A percentile compares a stretch with the other conserved stretches of the same genome.
Conservation (phyloP, 139 green algal genomes). For the Micractinium conductrix region DNA sequence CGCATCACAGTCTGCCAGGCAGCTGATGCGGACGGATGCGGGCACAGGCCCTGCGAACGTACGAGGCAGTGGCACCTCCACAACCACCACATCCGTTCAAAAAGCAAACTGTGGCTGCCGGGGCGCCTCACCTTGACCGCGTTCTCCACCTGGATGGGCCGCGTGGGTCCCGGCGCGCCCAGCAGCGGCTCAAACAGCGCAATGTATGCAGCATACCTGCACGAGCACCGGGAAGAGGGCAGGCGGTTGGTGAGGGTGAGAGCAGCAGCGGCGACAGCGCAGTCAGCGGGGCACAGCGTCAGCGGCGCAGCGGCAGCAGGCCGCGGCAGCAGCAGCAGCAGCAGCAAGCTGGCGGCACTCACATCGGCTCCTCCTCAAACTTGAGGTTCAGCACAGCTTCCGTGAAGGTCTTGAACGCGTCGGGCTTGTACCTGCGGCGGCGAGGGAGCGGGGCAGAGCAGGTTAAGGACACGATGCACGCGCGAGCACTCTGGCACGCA, state of each 20-base stretch:
- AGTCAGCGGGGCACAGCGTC: too few species aligned
- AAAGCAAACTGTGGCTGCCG: too few species aligned
- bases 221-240: neutral
- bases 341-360: neutral
- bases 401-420: slow-evolving; percentile 88
- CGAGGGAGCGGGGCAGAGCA: neutral
- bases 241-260: too few species aligned
- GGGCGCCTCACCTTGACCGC: slow-evolving; percentile 35
- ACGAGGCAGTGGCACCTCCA: too few species aligned
- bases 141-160: slow-evolving; percentile 46
- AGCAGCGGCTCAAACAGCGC: slow-evolving; percentile 90
- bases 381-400: slow-evolving; percentile 94
- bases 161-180: slow-evolving; percentile 18
- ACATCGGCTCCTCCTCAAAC: slow-evolving; percentile 95
- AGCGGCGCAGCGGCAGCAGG: too few species aligned
- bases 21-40: too few species aligned
- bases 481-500: too few species aligned
- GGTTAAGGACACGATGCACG: too few species aligned
- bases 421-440: slow-evolving; percentile 78
- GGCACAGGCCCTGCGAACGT: too few species aligned
- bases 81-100: too few species aligned
- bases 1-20: too few species aligned
- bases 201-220: slow-evolving; percentile 80
- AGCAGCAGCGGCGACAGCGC: too few species aligned
- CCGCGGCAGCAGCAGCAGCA: neutral